Evolutionary conservation across 805 yeast species (phyloP).

Genomic region (Candida incommunis): DNA sequence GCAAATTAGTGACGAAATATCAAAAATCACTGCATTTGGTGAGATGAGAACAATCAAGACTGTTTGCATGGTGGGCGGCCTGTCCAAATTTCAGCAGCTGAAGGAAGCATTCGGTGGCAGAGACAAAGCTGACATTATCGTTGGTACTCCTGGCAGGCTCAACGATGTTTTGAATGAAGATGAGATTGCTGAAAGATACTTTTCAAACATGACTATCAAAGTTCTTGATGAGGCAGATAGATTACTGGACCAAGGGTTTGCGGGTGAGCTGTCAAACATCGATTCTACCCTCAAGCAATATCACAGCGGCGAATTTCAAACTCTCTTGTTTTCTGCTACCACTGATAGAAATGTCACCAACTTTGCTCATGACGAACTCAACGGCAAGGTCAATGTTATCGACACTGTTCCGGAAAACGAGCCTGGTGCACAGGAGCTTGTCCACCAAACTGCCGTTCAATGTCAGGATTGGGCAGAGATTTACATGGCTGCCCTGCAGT

Average conservation of each 20-base stretch:
- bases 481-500: slow-evolving; percentile 38
- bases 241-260: slow-evolving; percentile 69
- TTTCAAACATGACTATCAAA: slow-evolving; percentile 43
- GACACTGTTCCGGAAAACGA: slow-evolving; percentile 65
- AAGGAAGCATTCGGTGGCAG: slow-evolving; percentile 19
- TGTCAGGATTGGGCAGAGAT: slow-evolving; percentile 44
- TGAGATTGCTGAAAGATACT: slow-evolving; percentile 29
- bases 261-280: slow-evolving; percentile 33
- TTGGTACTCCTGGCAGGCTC: slow-evolving; percentile 85
- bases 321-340: slow-evolving; percentile 80
- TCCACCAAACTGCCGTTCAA: slow-evolving; percentile 49
- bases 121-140: slow-evolving; percentile 43
- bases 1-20: slow-evolving; percentile 59
- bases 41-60: slow-evolving; percentile 24
- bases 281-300: slow-evolving; percentile 31
- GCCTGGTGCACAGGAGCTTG: slow-evolving; percentile 66
- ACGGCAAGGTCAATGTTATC: slow-evolving; percentile 25
- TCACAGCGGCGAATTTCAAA: slow-evolving; percentile 29
- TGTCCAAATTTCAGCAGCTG: slow-evolving; percentile 27
- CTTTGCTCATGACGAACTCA: slow-evolving; percentile 41
- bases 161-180: slow-evolving; percentile 41
- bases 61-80: slow-evolving; percentile 58
- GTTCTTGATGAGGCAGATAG: slow-evolving; percentile 91
- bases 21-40: slow-evolving; percentile 27
- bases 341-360: slow-evolving; percentile 50